A percentile compares a stretch with the other conserved stretches of the same genome.
These are phyloP conservation scores for Fulvia fulva DNA, from an alignment of 2,329 filamentous ascomycete genomes.

Conservation along the genomic window DNA sequence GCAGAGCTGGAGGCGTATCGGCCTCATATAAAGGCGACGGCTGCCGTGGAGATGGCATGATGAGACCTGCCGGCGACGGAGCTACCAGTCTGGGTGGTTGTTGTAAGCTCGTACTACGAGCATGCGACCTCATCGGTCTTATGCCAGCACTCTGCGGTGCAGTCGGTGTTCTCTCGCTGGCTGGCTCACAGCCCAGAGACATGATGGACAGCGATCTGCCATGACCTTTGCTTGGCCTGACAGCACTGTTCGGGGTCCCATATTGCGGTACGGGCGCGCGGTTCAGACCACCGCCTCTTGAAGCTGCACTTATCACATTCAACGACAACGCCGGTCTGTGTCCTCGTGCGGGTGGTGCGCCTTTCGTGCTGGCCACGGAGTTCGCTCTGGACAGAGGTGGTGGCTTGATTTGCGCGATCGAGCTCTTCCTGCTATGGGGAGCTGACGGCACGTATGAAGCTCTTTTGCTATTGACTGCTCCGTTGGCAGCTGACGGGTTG, in stretches of 20 bases:
- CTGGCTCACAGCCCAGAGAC: slow-evolving; percentile 44
- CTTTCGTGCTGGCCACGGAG: slow-evolving; percentile 20
- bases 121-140: slow-evolving; percentile 62
- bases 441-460: slow-evolving; percentile 12
- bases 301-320: slow-evolving; percentile 37
- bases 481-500: slow-evolving; percentile 31
- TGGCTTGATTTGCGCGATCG: slow-evolving; percentile 19
- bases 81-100: slow-evolving; percentile 50
- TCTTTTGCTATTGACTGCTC: slow-evolving; percentile 17
- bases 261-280: slow-evolving; percentile 21
- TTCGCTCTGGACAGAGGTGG: slow-evolving; percentile 17
- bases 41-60: slow-evolving; percentile 27
- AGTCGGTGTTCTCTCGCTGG: slow-evolving; percentile 22
- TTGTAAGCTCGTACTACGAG: slow-evolving; percentile 76
- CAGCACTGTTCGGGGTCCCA: slow-evolving; percentile 37
- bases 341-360: slow-evolving; percentile 36
- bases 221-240: slow-evolving; percentile 47
- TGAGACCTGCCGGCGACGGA: slow-evolving; percentile 11
- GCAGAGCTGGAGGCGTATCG: slow-evolving; percentile 33
- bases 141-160: slow-evolving; percentile 19
- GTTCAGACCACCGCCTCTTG: slow-evolving; percentile 19
- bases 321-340: slow-evolving; percentile 68
- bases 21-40: slow-evolving; percentile 42
- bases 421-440: slow-evolving; percentile 23
- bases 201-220: slow-evolving; percentile 49